Conservation (phyloP, 805 yeast species). For the Candida maesae region DNA sequence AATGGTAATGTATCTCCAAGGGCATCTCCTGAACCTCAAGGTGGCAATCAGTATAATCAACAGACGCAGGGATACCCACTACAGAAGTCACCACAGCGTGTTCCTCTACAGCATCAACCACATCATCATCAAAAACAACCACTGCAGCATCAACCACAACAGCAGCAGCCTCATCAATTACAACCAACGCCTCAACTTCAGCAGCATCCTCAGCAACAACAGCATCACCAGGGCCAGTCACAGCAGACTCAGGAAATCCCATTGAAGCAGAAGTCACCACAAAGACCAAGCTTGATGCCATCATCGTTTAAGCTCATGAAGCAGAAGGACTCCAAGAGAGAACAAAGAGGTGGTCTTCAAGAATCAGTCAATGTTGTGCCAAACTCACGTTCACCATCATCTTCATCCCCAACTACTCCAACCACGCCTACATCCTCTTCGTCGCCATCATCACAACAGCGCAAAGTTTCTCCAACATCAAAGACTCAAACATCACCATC, state of each 20-base stretch:
- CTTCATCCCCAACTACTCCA: slow-evolving; percentile 4
- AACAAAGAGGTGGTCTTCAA: slow-evolving; percentile 14
- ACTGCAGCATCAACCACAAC: slow-evolving; percentile 1
- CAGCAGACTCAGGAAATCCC: too few species aligned
- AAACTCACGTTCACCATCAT: slow-evolving; percentile 2
- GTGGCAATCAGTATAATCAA: background rate
- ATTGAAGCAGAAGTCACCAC: slow-evolving; percentile 12
- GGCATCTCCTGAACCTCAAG: background rate
- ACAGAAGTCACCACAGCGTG: slow-evolving; percentile 1
- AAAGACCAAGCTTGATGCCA: slow-evolving; percentile 18
- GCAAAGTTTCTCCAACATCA: slow-evolving; percentile 11
- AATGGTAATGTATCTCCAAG: slow-evolving; percentile 1
- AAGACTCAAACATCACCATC: background rate
- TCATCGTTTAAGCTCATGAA: slow-evolving; percentile 13
- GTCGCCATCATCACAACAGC: slow-evolving; percentile 12
- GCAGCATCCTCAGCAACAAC: background rate
- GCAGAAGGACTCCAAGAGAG: slow-evolving; percentile 3
- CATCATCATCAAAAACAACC: slow-evolving; percentile 1
- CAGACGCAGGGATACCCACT: slow-evolving; percentile 1
- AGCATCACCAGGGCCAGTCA: too few species aligned
- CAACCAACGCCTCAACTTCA: background rate
- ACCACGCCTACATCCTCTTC: background rate
- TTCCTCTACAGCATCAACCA: background rate
- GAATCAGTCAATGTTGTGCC: slow-evolving; percentile 21
- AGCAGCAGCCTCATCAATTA: background rate